Evolutionary conservation across 2,329 filamentous ascomycete species (phyloP), one percentile per base, ranked within the genome.

Genomic region (Pseudohalonectria lignicola): DNA sequence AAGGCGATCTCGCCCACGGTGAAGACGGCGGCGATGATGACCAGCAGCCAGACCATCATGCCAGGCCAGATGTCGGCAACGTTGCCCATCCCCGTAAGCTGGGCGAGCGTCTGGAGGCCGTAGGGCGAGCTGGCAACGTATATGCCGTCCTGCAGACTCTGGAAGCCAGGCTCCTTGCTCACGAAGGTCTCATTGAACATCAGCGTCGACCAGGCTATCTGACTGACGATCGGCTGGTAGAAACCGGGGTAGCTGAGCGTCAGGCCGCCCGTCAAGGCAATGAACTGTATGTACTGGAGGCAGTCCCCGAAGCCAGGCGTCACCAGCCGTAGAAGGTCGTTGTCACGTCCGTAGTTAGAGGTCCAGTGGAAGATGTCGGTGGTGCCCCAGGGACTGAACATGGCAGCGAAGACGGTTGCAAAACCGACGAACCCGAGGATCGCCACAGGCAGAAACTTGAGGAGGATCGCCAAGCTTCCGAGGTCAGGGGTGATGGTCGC

Each of bases 231-330:
- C 4, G 92, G 92, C 54, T 94, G 90, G 55, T 87, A 98, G 55
- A 84, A 98, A 10, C 92, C 92, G 1, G 92, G 92, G 52, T 96
- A 98, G 47, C 81, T 78, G 45, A 98, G 67, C 7, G 82, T 86
- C 41, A 98, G 67, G 28, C 82, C 80, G n/a, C 90, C 90, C 0
- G 87, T 92, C 41, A 98, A 64, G 17, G 85, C 80, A 39, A 92
- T 71, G 50, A 94, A 98, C 54, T 98, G 92, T 15, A 98, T 84
- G 56, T 98, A 96, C 59, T 96, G 88, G 39, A 98, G 69, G 53
- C 92, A 98, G 55, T 98, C 92, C 6, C 86, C 87, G 55, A 98
- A 96, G 1, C 92, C 92, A 5, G 92, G 92, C 0, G 92, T 98
- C 25, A 98, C 86, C 34, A 98, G 69, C 39, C 92, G 79, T 39